Evolutionary conservation across 176 grass and related monocot species (phyloP).

Genomic region (Oryza glaberrima): DNA sequence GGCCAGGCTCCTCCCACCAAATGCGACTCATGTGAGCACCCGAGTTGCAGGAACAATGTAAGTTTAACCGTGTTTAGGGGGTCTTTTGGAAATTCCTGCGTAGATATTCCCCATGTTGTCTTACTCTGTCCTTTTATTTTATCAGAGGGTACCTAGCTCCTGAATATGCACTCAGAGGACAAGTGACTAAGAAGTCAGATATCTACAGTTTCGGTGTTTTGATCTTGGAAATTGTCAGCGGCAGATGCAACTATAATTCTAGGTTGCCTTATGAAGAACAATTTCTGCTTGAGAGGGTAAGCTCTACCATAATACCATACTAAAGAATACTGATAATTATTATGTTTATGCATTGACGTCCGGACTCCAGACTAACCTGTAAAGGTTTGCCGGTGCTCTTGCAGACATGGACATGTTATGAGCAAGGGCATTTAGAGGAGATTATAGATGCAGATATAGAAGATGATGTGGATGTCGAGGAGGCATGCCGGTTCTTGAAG

Average conservation of each 20-base stretch:
- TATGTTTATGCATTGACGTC: not conserved
- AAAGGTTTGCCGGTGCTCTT: conserved; percentile 40
- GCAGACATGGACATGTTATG: conserved; percentile 68
- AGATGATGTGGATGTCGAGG: conserved; percentile 61
- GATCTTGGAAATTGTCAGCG: conserved; percentile 84
- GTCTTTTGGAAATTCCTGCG: not conserved
- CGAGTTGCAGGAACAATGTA: conserved; percentile 85
- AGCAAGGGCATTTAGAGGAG: conserved; percentile 55
- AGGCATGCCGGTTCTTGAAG: conserved; percentile 76
- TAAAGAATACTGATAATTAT: not conserved
- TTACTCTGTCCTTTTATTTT: not conserved
- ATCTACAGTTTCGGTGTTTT: conserved; percentile 90
- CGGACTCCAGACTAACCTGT: not conserved
- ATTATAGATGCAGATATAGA: conserved; percentile 71
- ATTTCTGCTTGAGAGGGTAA: conserved; percentile 89
- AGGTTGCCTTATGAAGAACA: conserved; percentile 79
- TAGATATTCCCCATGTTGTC: not conserved
- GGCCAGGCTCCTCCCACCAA: conserved; percentile 73
- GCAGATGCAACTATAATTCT: conserved; percentile 73
- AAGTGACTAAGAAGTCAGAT: conserved; percentile 86
- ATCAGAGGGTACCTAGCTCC: conserved; percentile 79
- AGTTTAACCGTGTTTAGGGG: conserved; percentile 21
- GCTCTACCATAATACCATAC: conserved; percentile 27
- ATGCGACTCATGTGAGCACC: conserved; percentile 87
- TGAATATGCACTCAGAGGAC: conserved; percentile 84